Base-by-base conservation (phyloP, 139 green algal species). In the Chlorella ohadii region DNA sequence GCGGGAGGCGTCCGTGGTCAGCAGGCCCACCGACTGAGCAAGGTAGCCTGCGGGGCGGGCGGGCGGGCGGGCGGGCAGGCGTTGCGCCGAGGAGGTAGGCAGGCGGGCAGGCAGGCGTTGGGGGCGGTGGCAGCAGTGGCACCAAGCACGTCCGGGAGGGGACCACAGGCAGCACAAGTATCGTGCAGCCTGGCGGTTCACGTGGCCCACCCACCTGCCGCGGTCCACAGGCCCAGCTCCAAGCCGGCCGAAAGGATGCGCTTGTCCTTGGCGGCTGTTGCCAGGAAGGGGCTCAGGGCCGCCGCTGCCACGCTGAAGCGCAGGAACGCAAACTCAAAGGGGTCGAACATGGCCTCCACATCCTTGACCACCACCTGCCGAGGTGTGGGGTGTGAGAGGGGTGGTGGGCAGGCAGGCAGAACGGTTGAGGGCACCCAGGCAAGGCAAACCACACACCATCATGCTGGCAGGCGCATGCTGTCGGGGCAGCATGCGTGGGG, bases 1-100 rank as follows among this genome's bases (percentile, higher is more conserved):
- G 28, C 92, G 77, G 0, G 86, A 92, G 17, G 94, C 94, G 57
- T 96, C 92, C 6, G 93, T 94, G 66, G 89, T 89, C 5, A 91
- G 61, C 22, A 98, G 84, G 0, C 89, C 94, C 23, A 92, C 33
- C 0, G 87, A 78, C 79, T 98, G 94, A 44, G 86, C 79, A 13
- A 91, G 61, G 77, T 95, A 93, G 34, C 88, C 88, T 33, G 51
- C 51, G 51, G 51, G 11, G 51, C 51, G 51, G 51, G 15, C 15
- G 51, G 12, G 51, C 44, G 51, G 51, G 51, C 15, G 15, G 51
- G 51, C 51, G 15, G 51, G 51, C 15, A 59, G 51, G 51, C 51
- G 15, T 59, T n/a, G n/a, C n/a, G n/a, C n/a, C n/a, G n/a, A n/a
- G n/a, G n/a, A n/a, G n/a, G 12, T 3, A 22, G 12, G 51, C 51